Base-by-base conservation (phyloP, 179 eudicot species). In the Nepenthes alata region DNA sequence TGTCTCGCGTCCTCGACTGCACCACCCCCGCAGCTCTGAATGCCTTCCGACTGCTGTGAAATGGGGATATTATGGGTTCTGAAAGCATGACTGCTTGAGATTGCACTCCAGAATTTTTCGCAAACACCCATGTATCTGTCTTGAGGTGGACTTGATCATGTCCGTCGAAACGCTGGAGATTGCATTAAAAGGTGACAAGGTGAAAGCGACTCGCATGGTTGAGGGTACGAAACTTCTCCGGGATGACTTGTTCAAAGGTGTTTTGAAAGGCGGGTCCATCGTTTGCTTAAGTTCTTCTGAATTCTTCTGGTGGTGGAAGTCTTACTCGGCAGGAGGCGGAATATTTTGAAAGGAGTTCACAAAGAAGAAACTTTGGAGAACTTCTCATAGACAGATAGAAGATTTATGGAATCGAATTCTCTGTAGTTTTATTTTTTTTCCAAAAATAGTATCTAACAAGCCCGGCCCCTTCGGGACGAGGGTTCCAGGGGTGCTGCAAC, bases 371-470 rank as follows among this genome's bases (percentile, higher is more conserved):
- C 53, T 64, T 68, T 54, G 63, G 62, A 55, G 35, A 65, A 38
- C 52, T 72, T 72, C 68, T 72, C 73, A 68, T 25, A 25, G 25
- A 68, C 67, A 75, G 73, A 54, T 25, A 0, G 25, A 15, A 0
- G 72, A 60, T 66, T 65, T 41, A 34, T 36, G 57, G 80, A 59
- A 76, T 76, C 77, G 65, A 69, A 72, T 76, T 68, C 76, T 72
- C 45, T 41, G 1, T 41, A 41, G 45, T 7, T 41, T 4, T 4
- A 41, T 7, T 41, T 7, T 41, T 39, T 41, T 41, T 41, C 25
- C 0, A 25, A 25, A 25, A 25, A 25, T 25, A 25, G 25, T 25
- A 25, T 25, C 25, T 25, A 25, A 25, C 25, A 25, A 25, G 25
- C 25, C 25, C 25, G 0, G 25, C 25, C 25, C 25, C 25, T 25